These are phyloP conservation scores for Tillandsia fasciculata DNA, from an alignment of 176 grass and related monocot species.

Conservation along the genomic window DNA sequence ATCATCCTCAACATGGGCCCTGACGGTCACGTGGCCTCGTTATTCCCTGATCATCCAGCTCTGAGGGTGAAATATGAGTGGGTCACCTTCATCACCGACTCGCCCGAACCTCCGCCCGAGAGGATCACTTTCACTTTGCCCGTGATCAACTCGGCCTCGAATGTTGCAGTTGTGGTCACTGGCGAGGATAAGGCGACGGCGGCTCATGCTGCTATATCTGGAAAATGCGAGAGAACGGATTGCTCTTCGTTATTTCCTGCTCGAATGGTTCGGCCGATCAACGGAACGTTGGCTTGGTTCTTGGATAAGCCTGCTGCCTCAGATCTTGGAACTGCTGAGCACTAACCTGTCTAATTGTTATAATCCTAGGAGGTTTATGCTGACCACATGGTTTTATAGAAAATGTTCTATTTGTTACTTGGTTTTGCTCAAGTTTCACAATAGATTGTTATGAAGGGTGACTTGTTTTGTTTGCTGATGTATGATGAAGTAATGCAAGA, in stretches of 20 bases:
- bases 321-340: slow-evolving; percentile 19
- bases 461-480: too few relatives aligned
- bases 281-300: slow-evolving; percentile 65
- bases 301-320: slow-evolving; percentile 36
- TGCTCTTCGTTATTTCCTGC: slow-evolving; percentile 25
- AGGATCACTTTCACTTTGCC: slow-evolving; percentile 66
- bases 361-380: not conserved
- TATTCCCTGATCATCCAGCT: slow-evolving; percentile 40
- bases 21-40: slow-evolving; percentile 46
- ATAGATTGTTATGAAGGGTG: not conserved
- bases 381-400: not conserved
- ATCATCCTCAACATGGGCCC: slow-evolving; percentile 42
- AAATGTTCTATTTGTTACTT: not conserved
- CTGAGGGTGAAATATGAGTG: slow-evolving; percentile 42
- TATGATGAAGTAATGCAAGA: slow-evolving; percentile 13
- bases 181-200: slow-evolving; percentile 47
- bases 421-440: not conserved
- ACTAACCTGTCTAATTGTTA: slow-evolving; percentile 5
- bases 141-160: slow-evolving; percentile 46
- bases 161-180: slow-evolving; percentile 38
- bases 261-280: slow-evolving; percentile 36
- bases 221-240: slow-evolving; percentile 12
- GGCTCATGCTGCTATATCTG: slow-evolving; percentile 24
- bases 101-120: slow-evolving; percentile 44
- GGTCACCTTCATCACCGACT: slow-evolving; percentile 53